phyloP scores from a whole-genome alignment of 768 basidiomycete species.

The Hydnomerulius pinastri region DNA sequence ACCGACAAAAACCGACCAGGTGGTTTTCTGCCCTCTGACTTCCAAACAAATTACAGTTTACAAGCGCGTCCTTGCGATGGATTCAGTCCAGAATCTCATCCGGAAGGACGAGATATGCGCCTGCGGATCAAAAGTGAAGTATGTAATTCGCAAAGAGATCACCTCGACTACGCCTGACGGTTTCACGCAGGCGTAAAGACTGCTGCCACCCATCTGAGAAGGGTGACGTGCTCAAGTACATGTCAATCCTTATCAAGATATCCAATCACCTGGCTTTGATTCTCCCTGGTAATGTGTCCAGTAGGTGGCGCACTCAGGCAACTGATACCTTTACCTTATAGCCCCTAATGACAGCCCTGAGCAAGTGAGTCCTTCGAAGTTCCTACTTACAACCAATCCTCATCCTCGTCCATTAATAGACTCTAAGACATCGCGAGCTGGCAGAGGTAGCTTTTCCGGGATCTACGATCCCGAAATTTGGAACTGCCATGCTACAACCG shows the following conservation, averaged over 20 bases:
- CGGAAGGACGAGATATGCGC: conserved; percentile 70
- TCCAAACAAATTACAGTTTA: conserved; percentile 71
- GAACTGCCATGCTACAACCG: conserved; percentile 60
- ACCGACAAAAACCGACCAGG: conserved; percentile 85
- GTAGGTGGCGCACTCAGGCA: background rate
- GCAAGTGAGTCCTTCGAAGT: conserved; percentile 46
- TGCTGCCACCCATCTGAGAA: conserved; percentile 51
- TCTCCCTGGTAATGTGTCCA: conserved; percentile 60
- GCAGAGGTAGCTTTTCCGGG: conserved; percentile 64
- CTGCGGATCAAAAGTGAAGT: conserved; percentile 68
- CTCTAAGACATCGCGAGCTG: conserved; percentile 60
- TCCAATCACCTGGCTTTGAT: conserved; percentile 89
- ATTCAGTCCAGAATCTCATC: conserved; percentile 70
- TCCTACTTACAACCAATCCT: background rate
- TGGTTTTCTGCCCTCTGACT: conserved; percentile 92
- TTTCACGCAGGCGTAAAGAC: conserved; percentile 53
- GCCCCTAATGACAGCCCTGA: conserved; percentile 69
- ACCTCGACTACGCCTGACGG: background rate
- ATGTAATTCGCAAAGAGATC: conserved; percentile 17
- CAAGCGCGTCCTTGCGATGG: conserved; percentile 63
- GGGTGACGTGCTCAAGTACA: conserved; percentile 69
- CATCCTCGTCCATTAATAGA: conserved; percentile 27
- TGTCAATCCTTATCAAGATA: conserved; percentile 81
- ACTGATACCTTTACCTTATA: conserved; percentile 28
- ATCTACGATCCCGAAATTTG: conserved; percentile 56